phyloP scores from a whole-genome alignment of 805 yeast species.

The Wickerhamomyces queroliae region DNA sequence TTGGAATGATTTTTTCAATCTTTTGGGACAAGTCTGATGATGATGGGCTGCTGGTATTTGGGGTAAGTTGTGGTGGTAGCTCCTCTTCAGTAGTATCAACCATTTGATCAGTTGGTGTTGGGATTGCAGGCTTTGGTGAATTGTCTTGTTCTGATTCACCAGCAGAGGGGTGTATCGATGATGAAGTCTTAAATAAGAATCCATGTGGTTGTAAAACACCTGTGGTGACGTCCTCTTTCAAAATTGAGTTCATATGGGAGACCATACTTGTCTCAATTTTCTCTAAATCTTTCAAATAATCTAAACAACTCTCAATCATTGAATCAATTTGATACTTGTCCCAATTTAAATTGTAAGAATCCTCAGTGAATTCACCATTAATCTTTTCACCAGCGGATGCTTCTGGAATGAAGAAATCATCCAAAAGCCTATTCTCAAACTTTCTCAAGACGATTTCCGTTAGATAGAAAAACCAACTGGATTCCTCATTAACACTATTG shows the following conservation, averaged over 20 bases:
- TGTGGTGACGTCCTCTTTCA: slow-evolving; percentile 10
- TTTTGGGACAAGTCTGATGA: slow-evolving; percentile 8
- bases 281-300: slow-evolving; percentile 12
- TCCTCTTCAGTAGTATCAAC: not conserved
- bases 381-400: slow-evolving; percentile 3
- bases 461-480: slow-evolving; percentile 19
- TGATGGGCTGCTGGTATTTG: too few species aligned
- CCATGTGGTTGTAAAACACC: slow-evolving; percentile 17
- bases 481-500: slow-evolving; percentile 12
- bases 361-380: slow-evolving; percentile 9
- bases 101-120: not conserved
- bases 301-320: slow-evolving; percentile 4
- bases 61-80: slow-evolving; percentile 5
- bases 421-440: slow-evolving; percentile 18
- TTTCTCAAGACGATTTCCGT: slow-evolving; percentile 21
- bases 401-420: slow-evolving; percentile 17
- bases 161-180: not conserved
- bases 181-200: slow-evolving; percentile 10
- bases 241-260: slow-evolving; percentile 8
- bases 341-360: slow-evolving; percentile 15
- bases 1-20: slow-evolving; percentile 4
- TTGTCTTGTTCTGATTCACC: not conserved
- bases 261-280: slow-evolving; percentile 16
- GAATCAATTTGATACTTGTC: slow-evolving; percentile 8
- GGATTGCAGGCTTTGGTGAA: not conserved